Evolutionary conservation across 2,329 filamentous ascomycete species (phyloP).

Genomic region (Xylaria hypoxylon): DNA sequence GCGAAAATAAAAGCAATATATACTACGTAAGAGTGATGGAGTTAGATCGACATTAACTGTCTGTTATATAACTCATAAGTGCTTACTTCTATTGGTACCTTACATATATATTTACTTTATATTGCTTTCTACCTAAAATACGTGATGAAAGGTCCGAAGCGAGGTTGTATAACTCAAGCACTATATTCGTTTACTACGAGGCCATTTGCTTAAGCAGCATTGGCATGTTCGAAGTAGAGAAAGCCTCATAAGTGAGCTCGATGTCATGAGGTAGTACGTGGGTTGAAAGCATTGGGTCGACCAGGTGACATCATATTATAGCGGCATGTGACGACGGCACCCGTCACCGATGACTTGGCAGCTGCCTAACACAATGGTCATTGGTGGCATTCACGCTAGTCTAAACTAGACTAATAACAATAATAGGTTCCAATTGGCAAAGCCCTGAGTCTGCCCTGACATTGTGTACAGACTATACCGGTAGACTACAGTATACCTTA

Average conservation of each 20-base stretch:
- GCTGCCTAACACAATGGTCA: slow-evolving; percentile 14
- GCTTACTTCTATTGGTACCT: no score
- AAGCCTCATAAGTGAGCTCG: slow-evolving; percentile 2
- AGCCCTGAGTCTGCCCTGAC: no score
- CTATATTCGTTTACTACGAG: no score
- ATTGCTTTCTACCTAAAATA: slow-evolving; percentile 1
- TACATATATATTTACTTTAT: no score
- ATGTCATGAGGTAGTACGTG: slow-evolving; percentile 28
- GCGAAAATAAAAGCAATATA: no score
- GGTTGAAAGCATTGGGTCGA: slow-evolving; percentile 19
- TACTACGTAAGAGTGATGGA: neutral
- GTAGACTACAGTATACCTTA: no score
- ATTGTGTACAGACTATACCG: no score
- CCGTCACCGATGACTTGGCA: slow-evolving; percentile 25
- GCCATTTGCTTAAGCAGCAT: neutral
- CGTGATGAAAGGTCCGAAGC: neutral
- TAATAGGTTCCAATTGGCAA: no score
- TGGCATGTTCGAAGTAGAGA: slow-evolving; percentile 12
- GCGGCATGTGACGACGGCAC: slow-evolving; percentile 30
- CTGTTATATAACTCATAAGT: neutral
- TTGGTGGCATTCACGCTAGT: no score
- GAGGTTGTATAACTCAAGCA: neutral
- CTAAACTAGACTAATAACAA: no score
- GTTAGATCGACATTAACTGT: neutral
- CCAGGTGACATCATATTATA: slow-evolving; percentile 31